Conservation (phyloP, 2,329 filamentous ascomycete genomes). For the Stenocarpella maydis region DNA sequence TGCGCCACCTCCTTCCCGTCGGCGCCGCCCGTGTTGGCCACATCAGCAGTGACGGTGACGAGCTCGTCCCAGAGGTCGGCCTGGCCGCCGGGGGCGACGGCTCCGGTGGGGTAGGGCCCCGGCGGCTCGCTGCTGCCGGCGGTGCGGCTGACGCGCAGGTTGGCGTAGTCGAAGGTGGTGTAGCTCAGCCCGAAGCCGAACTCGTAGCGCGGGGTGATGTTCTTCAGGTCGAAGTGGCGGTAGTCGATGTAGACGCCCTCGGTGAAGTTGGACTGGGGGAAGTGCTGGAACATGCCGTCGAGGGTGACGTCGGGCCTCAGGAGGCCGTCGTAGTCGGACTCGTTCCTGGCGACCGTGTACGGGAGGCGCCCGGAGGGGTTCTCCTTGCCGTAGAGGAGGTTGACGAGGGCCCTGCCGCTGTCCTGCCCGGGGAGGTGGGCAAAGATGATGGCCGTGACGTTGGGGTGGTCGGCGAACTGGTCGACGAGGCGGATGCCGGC, state of each 20-base stretch:
- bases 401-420: constrained; percentile 62
- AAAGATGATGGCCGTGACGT: constrained; percentile 70
- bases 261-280: constrained; percentile 60
- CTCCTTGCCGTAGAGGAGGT: constrained; percentile 64
- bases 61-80: constrained; percentile 58
- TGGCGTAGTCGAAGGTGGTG: constrained; percentile 59
- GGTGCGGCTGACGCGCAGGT: constrained; percentile 49
- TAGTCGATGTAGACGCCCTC: constrained; percentile 64
- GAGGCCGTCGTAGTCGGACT: constrained; percentile 62
- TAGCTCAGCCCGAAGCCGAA: constrained; percentile 67
- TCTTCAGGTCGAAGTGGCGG: constrained; percentile 59
- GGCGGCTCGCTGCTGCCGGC: constrained; percentile 40
- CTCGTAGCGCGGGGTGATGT: constrained; percentile 60
- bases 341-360: constrained; percentile 67
- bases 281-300: constrained; percentile 60
- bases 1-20: constrained; percentile 57
- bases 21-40: constrained; percentile 53
- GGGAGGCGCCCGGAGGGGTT: constrained; percentile 67
- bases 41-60: constrained; percentile 47
- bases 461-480: constrained; percentile 67
- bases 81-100: constrained; percentile 53
- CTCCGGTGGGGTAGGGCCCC: constrained; percentile 48
- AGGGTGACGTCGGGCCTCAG: constrained; percentile 55
- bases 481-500: constrained; percentile 69
- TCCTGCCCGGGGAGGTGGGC: constrained; percentile 73